phyloP scores from a whole-genome alignment of 352 stramenopile species.

The Globisporangium nagaii region DNA sequence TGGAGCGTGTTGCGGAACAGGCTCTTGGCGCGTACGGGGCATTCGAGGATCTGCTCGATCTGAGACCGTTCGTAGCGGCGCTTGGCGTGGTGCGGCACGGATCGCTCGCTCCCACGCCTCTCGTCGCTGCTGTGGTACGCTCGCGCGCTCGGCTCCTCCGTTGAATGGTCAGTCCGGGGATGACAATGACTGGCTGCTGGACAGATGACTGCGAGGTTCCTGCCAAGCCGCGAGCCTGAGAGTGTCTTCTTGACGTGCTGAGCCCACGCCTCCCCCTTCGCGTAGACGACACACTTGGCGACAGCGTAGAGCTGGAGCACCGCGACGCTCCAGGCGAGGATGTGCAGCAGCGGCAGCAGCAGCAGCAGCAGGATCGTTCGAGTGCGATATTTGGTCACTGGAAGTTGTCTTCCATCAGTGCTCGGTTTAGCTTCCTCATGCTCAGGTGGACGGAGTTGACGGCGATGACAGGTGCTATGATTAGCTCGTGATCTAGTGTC shows the following conservation, averaged over 20 bases:
- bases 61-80: neutral
- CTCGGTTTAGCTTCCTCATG: too few relatives aligned
- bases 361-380: too few relatives aligned
- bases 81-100: neutral
- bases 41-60: slow-evolving; percentile 26
- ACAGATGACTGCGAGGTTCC: neutral
- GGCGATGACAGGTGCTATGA: too few relatives aligned
- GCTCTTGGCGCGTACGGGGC: slow-evolving; percentile 38
- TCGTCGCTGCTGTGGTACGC: neutral
- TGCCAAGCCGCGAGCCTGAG: neutral
- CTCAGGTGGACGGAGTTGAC: too few relatives aligned
- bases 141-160: neutral
- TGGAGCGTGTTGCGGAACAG: slow-evolving; percentile 30
- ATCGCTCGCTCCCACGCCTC: neutral
- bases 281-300: neutral
- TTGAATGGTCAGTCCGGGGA: neutral
- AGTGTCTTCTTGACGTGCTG: neutral
- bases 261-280: neutral
- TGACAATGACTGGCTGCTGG: neutral
- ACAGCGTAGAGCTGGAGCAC: neutral
- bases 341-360: slow-evolving; percentile 7
- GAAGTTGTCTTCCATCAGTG: too few relatives aligned
- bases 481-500: too few relatives aligned
- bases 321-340: slow-evolving; percentile 4
- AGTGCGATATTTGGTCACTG: too few relatives aligned